Conservation (phyloP, 2,329 filamentous ascomycete species). For the Capronia epimyces region DNA sequence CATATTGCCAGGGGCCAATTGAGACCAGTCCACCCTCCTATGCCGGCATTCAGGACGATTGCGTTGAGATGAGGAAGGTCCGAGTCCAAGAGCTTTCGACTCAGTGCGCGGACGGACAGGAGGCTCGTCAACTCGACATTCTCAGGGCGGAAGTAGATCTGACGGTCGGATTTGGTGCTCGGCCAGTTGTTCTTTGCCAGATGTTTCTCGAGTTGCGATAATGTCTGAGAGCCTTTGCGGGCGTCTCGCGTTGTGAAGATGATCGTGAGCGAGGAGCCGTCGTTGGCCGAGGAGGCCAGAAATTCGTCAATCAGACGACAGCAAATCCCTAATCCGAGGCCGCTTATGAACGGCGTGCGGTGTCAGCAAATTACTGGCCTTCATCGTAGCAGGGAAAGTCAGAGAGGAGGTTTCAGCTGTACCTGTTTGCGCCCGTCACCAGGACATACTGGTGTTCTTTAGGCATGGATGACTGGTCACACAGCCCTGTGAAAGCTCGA, state of each 20-base stretch:
- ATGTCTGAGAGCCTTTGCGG: conserved; percentile 68
- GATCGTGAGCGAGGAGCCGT: conserved; percentile 65
- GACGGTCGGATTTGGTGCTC: conserved; percentile 38
- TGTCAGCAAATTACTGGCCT: conserved; percentile 30
- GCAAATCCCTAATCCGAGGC: conserved; percentile 77
- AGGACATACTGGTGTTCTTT: conserved; percentile 47
- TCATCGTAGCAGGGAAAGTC: background rate
- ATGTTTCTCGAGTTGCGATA: conserved; percentile 59
- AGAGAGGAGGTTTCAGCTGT: conserved; percentile 24
- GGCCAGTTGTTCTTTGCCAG: conserved; percentile 44
- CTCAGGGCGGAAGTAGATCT: conserved; percentile 51
- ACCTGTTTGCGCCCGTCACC: conserved; percentile 85
- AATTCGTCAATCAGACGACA: conserved; percentile 87
- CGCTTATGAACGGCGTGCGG: conserved; percentile 49
- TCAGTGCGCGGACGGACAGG: conserved; percentile 51
- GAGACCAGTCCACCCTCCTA: conserved; percentile 78
- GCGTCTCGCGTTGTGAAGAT: conserved; percentile 76
- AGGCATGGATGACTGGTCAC: background rate
- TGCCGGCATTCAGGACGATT: conserved; percentile 79
- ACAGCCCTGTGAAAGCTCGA: background rate
- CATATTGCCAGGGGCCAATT: conserved; percentile 60
- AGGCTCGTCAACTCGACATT: conserved; percentile 55
- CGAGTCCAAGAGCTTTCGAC: conserved; percentile 44
- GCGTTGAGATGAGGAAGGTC: conserved; percentile 66
- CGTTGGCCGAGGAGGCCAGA: conserved; percentile 43